These are phyloP conservation scores for Eutrema yunnanense DNA, from an alignment of 345 rosid species.

Conservation along the genomic window DNA sequence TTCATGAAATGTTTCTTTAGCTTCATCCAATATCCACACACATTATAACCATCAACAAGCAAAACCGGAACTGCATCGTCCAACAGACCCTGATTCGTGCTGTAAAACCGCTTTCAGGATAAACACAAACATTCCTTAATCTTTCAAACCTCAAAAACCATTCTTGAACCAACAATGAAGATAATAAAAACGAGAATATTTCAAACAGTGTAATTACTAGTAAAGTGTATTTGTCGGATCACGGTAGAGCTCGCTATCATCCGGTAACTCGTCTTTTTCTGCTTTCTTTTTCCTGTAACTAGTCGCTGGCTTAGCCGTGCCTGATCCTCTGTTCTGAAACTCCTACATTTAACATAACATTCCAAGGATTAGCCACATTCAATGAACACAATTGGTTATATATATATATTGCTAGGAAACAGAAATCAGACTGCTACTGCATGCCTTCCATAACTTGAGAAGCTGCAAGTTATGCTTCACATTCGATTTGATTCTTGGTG, in stretches of 20 bases:
- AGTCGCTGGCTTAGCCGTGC: slow-evolving; percentile 69
- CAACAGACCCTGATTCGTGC: slow-evolving; percentile 61
- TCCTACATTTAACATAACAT: slow-evolving; percentile 37
- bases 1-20: slow-evolving; percentile 80
- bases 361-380: neutral
- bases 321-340: slow-evolving; percentile 51
- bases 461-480: slow-evolving; percentile 85
- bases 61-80: slow-evolving; percentile 73
- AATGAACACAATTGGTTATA: neutral
- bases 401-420: neutral
- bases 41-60: slow-evolving; percentile 97
- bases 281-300: slow-evolving; percentile 82
- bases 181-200: slow-evolving; percentile 7
- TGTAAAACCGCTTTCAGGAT: slow-evolving; percentile 43
- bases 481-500: slow-evolving; percentile 86
- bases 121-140: slow-evolving; percentile 13
- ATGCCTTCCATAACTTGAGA: slow-evolving; percentile 74
- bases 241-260: slow-evolving; percentile 53
- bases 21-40: slow-evolving; percentile 91
- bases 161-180: neutral
- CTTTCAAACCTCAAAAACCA: slow-evolving; percentile 2
- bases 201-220: slow-evolving; percentile 49
- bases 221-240: slow-evolving; percentile 74
- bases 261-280: slow-evolving; percentile 62
- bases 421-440: neutral